Percentiles rank a stretch among this genome's conserved stretches.
Evolutionary conservation across 2,329 filamentous ascomycete genomes (phyloP).

Genomic region (Colletotrichum musae): DNA sequence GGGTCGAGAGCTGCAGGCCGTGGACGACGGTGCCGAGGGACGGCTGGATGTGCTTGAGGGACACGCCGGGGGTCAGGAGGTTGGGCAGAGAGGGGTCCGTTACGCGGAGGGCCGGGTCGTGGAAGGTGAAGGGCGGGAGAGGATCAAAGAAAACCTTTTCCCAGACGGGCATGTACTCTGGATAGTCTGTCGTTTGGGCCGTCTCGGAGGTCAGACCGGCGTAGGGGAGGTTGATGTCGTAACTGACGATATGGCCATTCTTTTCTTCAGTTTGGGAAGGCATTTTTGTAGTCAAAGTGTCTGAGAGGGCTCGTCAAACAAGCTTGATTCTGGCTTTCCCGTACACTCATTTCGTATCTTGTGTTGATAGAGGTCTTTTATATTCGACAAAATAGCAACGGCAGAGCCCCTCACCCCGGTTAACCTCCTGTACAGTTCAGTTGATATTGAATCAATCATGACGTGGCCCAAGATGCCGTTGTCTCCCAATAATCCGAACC

Average conservation of each 20-base stretch:
- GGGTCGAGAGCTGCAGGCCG: slow-evolving; percentile 62
- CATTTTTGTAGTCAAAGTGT: neutral
- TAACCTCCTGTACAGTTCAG: no score
- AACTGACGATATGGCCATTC: slow-evolving; percentile 43
- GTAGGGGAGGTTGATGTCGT: slow-evolving; percentile 66
- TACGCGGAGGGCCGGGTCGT: slow-evolving; percentile 62
- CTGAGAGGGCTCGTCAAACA: neutral
- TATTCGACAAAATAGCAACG: no score
- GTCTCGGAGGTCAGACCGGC: slow-evolving; percentile 54
- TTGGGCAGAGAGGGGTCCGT: slow-evolving; percentile 52
- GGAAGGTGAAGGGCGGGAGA: slow-evolving; percentile 58
- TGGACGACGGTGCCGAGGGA: slow-evolving; percentile 50
- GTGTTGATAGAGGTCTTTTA: no score
- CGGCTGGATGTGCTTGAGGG: slow-evolving; percentile 52
- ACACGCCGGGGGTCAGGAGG: slow-evolving; percentile 46
- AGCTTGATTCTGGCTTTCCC: no score
- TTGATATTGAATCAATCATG: no score
- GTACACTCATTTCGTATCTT: no score
- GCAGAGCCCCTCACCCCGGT: no score
- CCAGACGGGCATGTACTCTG: slow-evolving; percentile 62
- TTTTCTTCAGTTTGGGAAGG: neutral
- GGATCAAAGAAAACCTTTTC: slow-evolving; percentile 62
- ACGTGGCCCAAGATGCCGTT: no score
- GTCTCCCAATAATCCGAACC: no score
- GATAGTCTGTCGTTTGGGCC: slow-evolving; percentile 56